phyloP scores from a whole-genome alignment of 2,329 filamentous ascomycete genomes.

The Colletotrichum neosansevieriae region DNA sequence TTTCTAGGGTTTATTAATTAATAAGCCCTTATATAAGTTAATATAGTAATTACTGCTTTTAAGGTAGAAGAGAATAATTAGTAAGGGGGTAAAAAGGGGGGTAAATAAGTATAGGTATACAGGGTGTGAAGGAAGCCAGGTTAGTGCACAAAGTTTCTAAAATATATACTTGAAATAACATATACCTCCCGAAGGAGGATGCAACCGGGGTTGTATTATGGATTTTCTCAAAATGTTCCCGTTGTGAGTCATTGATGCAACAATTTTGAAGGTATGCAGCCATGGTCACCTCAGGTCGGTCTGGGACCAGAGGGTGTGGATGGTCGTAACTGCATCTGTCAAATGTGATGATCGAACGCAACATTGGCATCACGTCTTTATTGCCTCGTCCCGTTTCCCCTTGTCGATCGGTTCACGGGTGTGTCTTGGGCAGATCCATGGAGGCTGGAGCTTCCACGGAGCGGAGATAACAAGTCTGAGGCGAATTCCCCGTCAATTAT shows the following conservation, averaged over 20 bases:
- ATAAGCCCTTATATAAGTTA: too few relatives aligned
- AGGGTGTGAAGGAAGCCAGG: too few relatives aligned
- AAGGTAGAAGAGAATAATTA: too few relatives aligned
- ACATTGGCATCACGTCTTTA: constrained; percentile 7
- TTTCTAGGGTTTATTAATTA: too few relatives aligned
- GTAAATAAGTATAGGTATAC: too few relatives aligned
- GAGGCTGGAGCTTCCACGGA: constrained; percentile 2
- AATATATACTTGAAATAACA: too few relatives aligned
- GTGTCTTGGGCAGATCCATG: background rate
- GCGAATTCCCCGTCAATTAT: background rate
- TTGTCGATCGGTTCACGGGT: constrained; percentile 6
- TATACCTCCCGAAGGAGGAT: too few relatives aligned
- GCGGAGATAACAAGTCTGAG: constrained; percentile 25
- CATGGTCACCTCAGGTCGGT: background rate
- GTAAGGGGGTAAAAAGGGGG: too few relatives aligned
- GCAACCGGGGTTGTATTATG: background rate
- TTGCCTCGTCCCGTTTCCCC: background rate
- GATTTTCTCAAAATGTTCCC: background rate
- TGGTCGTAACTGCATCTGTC: background rate
- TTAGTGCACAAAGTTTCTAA: too few relatives aligned
- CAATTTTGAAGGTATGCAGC: background rate
- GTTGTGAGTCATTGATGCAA: constrained; percentile 13
- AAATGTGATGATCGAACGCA: constrained; percentile 15
- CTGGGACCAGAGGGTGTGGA: background rate
- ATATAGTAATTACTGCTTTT: too few relatives aligned